Conservation (phyloP, 768 basidiomycete species). For the Collybia nuda region DNA sequence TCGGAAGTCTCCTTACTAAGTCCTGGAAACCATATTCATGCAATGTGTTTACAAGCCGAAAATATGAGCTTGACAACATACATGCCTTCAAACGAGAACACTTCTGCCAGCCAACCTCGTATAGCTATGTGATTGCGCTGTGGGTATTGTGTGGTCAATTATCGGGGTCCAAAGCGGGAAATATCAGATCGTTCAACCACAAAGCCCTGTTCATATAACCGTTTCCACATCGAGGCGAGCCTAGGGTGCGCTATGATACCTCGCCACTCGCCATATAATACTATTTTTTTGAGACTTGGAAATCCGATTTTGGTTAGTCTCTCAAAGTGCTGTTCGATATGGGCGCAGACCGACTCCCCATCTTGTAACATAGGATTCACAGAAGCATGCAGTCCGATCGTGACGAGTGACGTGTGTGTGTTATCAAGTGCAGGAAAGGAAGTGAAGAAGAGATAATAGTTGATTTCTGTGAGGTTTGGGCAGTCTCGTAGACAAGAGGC, state of each 20-base stretch:
- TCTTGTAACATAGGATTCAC: conserved; percentile 41
- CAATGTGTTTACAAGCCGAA: no score
- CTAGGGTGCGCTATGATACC: conserved; percentile 33
- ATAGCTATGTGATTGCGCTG: no score
- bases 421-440: conserved; percentile 19
- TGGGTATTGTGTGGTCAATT: no score
- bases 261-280: conserved; percentile 57
- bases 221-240: conserved; percentile 29
- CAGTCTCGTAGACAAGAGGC: conserved; percentile 45
- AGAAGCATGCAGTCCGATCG: conserved; percentile 51
- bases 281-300: conserved; percentile 43
- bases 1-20: no score
- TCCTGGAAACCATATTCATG: no score
- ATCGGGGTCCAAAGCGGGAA: not conserved
- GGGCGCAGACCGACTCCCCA: conserved; percentile 34
- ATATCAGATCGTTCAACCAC: conserved; percentile 14
- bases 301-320: conserved; percentile 39
- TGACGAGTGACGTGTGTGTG: conserved; percentile 33
- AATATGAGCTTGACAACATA: no score
- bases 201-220: conserved; percentile 32
- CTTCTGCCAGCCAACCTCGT: no score
- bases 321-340: conserved; percentile 47
- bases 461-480: conserved; percentile 45
- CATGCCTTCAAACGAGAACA: no score
- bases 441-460: conserved; percentile 58